Percentiles rank a stretch among this genome's conserved stretches.
phyloP scores from a whole-genome alignment of 140 eudicot genomes.

The Artemisia princeps region DNA sequence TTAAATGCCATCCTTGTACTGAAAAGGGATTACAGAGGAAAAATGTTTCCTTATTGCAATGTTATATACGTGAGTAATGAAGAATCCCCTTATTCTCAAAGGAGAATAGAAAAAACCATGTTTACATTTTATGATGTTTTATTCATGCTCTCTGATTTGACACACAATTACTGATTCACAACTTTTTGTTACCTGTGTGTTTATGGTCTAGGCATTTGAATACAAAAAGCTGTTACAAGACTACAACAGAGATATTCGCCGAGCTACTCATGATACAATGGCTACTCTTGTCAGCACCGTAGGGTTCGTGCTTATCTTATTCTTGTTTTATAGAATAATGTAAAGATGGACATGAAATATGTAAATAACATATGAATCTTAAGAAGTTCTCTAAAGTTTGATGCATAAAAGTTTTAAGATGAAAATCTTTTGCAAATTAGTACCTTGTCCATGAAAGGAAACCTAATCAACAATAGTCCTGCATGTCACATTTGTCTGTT shows the following conservation, averaged over 20 bases:
- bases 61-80: too few species aligned
- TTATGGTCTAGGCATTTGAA: slow-evolving; percentile 68
- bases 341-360: slow-evolving; percentile 8
- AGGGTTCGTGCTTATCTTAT: slow-evolving; percentile 56
- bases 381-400: not conserved
- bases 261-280: slow-evolving; percentile 95
- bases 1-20: too few species aligned
- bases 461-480: slow-evolving; percentile 3
- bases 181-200: not conserved
- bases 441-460: not conserved
- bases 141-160: slow-evolving; percentile 11
- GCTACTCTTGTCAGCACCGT: slow-evolving; percentile 53
- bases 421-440: not conserved
- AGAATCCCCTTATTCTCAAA: too few species aligned
- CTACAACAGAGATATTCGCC: slow-evolving; percentile 81
- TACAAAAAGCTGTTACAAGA: slow-evolving; percentile 87
- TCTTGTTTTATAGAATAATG: slow-evolving; percentile 13
- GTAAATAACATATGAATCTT: not conserved
- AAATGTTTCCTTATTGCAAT: too few species aligned
- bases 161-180: slow-evolving; percentile 3
- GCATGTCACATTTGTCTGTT: not conserved
- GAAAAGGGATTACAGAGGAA: too few species aligned
- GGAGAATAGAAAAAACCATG: too few species aligned
- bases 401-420: slow-evolving; percentile 2
- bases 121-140: not conserved